These are phyloP conservation scores for Scytalidium sp. DNA, from an alignment of 2,329 filamentous ascomycete species.

Conservation along the genomic window DNA sequence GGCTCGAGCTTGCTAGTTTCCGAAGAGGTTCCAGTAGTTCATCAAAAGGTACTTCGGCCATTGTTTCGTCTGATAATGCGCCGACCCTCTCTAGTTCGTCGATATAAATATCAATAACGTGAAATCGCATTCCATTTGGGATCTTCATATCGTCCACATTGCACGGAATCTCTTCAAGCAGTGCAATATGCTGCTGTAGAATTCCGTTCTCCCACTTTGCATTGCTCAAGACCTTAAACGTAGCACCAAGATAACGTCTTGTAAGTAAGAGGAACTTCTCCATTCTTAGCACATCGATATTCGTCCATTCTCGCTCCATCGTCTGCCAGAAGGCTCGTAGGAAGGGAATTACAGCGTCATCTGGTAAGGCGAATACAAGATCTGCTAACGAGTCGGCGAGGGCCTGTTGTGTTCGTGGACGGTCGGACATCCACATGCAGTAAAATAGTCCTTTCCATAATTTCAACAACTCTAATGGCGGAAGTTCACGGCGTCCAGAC, in stretches of 20 bases:
- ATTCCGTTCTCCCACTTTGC: constrained; percentile 32
- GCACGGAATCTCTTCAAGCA: constrained; percentile 43
- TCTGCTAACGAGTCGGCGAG: constrained; percentile 75
- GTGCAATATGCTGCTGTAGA: constrained; percentile 39
- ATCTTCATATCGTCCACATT: constrained; percentile 47
- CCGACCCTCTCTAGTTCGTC: constrained; percentile 80
- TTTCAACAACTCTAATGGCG: constrained; percentile 73
- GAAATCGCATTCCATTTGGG: constrained; percentile 80
- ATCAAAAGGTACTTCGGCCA: constrained; percentile 32
- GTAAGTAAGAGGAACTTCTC: constrained; percentile 92
- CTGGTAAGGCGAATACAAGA: constrained; percentile 60
- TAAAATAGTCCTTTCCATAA: constrained; percentile 96
- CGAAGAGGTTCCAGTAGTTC: constrained; percentile 40
- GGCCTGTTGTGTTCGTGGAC: constrained; percentile 79
- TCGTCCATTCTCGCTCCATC: constrained; percentile 65
- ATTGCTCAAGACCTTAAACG: constrained; percentile 48
- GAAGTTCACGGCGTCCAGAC: constrained; percentile 55
- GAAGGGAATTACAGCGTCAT: constrained; percentile 39
- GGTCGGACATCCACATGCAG: constrained; percentile 91
- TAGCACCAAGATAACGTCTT: constrained; percentile 72
- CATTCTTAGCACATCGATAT: constrained; percentile 72
- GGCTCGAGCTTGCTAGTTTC: constrained; percentile 45
- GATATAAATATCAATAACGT: constrained; percentile 86
- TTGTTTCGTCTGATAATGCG: constrained; percentile 38
- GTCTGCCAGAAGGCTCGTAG: constrained; percentile 70